A percentile compares a stretch with the other conserved stretches of the same genome.
These are phyloP conservation scores for Porogramme epimiltina DNA, from an alignment of 1,284 basidiomycete species.

Conservation along the genomic window DNA sequence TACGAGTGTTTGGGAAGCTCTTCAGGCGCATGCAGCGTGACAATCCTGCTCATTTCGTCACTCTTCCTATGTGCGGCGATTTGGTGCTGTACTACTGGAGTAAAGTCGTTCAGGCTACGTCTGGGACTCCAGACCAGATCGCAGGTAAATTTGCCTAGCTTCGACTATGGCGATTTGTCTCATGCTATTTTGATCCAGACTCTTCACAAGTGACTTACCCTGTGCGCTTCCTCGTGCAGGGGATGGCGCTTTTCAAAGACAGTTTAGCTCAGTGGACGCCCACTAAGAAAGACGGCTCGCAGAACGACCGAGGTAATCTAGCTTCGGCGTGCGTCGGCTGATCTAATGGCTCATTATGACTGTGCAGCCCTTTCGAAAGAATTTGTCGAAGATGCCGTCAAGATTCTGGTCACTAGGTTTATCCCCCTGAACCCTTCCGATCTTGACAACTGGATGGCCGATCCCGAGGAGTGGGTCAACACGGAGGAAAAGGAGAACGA, in stretches of 20 bases:
- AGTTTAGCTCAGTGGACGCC: slow-evolving; percentile 75
- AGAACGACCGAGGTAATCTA: slow-evolving; percentile 67
- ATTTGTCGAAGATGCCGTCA: slow-evolving; percentile 80
- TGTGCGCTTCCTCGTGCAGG: slow-evolving; percentile 81
- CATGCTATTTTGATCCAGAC: slow-evolving; percentile 36
- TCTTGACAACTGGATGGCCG: slow-evolving; percentile 77
- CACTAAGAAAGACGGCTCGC: slow-evolving; percentile 55
- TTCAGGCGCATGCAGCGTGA: slow-evolving; percentile 74
- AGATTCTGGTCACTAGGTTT: slow-evolving; percentile 78
- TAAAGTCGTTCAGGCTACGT: slow-evolving; percentile 69
- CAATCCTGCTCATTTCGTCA: slow-evolving; percentile 57
- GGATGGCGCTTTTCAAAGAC: slow-evolving; percentile 88
- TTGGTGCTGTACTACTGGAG: slow-evolving; percentile 79
- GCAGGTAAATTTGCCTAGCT: slow-evolving; percentile 45
- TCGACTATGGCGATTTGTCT: too few relatives aligned
- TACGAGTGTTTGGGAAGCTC: slow-evolving; percentile 73
- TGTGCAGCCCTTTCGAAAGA: slow-evolving; percentile 66
- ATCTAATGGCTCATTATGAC: neutral
- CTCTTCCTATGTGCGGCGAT: slow-evolving; percentile 63
- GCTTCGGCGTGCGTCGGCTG: too few relatives aligned
- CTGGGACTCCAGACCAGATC: slow-evolving; percentile 51
- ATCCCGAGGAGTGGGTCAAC: slow-evolving; percentile 91
- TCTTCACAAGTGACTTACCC: slow-evolving; percentile 60
- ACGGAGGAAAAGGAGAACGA: slow-evolving; percentile 84
- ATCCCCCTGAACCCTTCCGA: slow-evolving; percentile 81